These are phyloP conservation scores for Lanmaoa pseudosensibilis DNA, from an alignment of 768 basidiomycete genomes.

Conservation along the genomic window DNA sequence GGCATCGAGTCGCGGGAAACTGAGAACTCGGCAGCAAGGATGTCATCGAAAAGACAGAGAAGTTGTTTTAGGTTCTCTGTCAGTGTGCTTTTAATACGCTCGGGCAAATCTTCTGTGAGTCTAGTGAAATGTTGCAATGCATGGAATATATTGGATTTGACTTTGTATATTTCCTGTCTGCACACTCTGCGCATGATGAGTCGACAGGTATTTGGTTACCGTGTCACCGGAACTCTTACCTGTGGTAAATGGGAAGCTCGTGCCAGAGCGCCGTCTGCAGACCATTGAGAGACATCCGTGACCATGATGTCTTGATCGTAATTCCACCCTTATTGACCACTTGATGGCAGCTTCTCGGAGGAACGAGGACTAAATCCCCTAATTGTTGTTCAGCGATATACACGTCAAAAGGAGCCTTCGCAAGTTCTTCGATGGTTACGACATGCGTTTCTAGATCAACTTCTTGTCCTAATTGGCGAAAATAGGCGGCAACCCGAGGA, in stretches of 20 bases:
- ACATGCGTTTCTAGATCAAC: conserved; percentile 75
- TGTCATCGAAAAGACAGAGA: conserved; percentile 48
- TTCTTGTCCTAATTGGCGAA: conserved; percentile 43
- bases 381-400: conserved; percentile 71
- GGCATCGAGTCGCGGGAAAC: conserved; percentile 34
- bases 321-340: conserved; percentile 80
- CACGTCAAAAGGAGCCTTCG: conserved; percentile 63
- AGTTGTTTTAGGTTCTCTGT: conserved; percentile 35
- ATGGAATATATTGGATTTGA: conserved; percentile 65
- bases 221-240: conserved; percentile 43
- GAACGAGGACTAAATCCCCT: conserved; percentile 80
- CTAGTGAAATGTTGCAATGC: conserved; percentile 43
- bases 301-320: conserved; percentile 85
- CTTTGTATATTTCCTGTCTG: conserved; percentile 71
- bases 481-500: conserved; percentile 54
- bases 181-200: conserved; percentile 57
- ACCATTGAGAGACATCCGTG: conserved; percentile 72
- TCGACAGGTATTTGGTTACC: neutral
- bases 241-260: conserved; percentile 77
- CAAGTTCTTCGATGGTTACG: conserved; percentile 61
- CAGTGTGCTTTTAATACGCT: neutral
- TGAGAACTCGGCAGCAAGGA: conserved; percentile 47
- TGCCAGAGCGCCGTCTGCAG: conserved; percentile 60
- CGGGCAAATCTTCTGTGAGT: conserved; percentile 8
- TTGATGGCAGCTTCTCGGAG: conserved; percentile 80